Evolutionary conservation across 139 green algal genomes (phyloP).

Genomic region (Chlamydomonas asymmetrica): DNA sequence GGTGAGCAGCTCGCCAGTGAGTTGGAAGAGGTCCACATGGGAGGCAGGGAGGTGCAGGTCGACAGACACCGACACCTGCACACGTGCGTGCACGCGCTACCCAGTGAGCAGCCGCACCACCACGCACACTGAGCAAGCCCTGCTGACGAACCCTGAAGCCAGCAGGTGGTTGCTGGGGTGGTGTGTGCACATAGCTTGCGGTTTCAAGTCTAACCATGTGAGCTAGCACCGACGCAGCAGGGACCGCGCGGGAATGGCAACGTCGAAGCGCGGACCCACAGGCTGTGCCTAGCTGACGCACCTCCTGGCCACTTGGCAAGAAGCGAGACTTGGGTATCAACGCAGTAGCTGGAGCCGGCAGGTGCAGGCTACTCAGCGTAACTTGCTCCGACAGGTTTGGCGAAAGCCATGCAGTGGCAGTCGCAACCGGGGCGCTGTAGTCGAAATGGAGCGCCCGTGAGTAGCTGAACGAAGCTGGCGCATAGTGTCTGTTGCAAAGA

Average conservation of each 20-base stretch:
- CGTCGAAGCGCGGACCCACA: too few relatives aligned
- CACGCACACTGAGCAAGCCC: background rate
- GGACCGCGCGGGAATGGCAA: background rate
- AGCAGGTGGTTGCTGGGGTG: too few relatives aligned
- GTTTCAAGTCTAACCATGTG: background rate
- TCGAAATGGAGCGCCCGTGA: slow-evolving; percentile 21
- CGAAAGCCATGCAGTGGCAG: background rate
- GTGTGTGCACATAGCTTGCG: background rate
- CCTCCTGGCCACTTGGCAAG: slow-evolving; percentile 1
- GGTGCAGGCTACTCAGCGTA: background rate
- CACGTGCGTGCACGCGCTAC: too few relatives aligned
- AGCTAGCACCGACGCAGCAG: background rate
- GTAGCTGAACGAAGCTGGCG: slow-evolving; percentile 2
- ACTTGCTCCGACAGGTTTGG: slow-evolving; percentile 2
- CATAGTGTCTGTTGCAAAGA: slow-evolving; percentile 14
- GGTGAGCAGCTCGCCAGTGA: slow-evolving; percentile 15
- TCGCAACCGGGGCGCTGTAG: slow-evolving; percentile 12
- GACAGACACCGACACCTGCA: slow-evolving; percentile 13
- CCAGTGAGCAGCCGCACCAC: background rate
- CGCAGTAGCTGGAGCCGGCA: background rate
- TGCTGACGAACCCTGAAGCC: background rate
- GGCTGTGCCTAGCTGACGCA: too few relatives aligned
- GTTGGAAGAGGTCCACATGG: slow-evolving; percentile 22
- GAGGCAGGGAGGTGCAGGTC: background rate
- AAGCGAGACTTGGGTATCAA: slow-evolving; percentile 1